Conservation (phyloP, 345 rosid genomes). For the Bruguiera parviflora region DNA sequence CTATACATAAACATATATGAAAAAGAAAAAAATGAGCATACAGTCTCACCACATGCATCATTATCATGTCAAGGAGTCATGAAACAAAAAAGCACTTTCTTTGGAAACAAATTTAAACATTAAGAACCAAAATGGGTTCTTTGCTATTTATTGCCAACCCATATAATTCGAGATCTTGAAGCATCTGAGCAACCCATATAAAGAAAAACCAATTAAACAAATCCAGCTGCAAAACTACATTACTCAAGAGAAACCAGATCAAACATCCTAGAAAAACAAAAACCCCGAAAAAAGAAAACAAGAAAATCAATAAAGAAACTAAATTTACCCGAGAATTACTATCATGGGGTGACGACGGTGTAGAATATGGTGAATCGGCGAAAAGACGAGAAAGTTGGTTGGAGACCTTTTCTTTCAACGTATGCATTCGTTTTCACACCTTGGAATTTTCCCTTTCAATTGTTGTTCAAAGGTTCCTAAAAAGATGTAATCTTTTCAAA, state of each 20-base stretch:
- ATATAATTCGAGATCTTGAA: not conserved
- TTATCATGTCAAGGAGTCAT: no score
- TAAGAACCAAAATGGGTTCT: no score
- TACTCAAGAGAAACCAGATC: conserved; percentile 23
- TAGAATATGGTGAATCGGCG: conserved; percentile 48
- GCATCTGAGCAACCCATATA: not conserved
- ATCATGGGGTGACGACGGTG: conserved; percentile 27
- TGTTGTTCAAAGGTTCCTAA: no score
- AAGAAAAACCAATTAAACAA: conserved; percentile 1
- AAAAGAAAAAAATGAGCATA: not conserved
- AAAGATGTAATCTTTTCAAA: no score
- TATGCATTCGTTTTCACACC: conserved; percentile 34
- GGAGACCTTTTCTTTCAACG: conserved; percentile 67
- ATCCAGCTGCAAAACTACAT: conserved; percentile 16
- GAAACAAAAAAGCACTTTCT: no score
- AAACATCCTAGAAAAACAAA: not conserved
- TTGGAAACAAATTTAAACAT: no score
- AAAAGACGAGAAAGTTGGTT: conserved; percentile 70
- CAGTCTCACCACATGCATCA: not conserved
- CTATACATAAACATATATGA: not conserved
- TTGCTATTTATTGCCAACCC: no score
- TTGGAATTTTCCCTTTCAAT: no score
- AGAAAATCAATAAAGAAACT: not conserved
- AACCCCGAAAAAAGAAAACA: not conserved
- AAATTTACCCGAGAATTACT: conserved; percentile 44